A percentile compares a stretch with the other conserved stretches of the same genome.
Conservation (phyloP, 345 rosid species). For the Eucalyptus curtisii region DNA sequence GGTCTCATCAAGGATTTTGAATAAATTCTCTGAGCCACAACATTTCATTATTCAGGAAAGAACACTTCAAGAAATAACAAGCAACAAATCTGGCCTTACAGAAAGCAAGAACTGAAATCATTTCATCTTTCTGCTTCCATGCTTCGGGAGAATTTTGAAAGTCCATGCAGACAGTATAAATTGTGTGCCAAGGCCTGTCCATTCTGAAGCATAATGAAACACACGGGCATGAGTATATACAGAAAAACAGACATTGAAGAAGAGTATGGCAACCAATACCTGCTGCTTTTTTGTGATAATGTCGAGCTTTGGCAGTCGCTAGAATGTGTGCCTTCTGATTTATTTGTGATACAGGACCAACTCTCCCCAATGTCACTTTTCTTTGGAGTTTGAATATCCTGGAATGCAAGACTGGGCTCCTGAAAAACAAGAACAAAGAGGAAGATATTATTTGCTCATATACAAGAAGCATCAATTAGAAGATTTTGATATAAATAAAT, state of each 20-base stretch:
- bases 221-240: background rate
- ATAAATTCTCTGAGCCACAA: background rate
- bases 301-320: constrained; percentile 11
- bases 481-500: background rate
- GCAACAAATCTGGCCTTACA: constrained; percentile 12
- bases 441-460: background rate
- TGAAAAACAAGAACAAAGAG: constrained; percentile 4
- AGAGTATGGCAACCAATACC: constrained; percentile 8
- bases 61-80: background rate
- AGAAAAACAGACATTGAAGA: background rate
- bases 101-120: constrained; percentile 4
- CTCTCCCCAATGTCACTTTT: constrained; percentile 8
- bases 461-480: background rate
- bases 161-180: constrained; percentile 62
- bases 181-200: constrained; percentile 49
- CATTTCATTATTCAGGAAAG: background rate
- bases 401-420: constrained; percentile 3
- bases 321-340: constrained; percentile 18
- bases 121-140: constrained; percentile 6
- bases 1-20: background rate
- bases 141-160: constrained; percentile 42
- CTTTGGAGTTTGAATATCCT: constrained; percentile 38
- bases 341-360: constrained; percentile 15
- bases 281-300: constrained; percentile 11
- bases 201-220: constrained; percentile 16